These are phyloP conservation scores for Epichloe aotearoae DNA, from an alignment of 2,329 filamentous ascomycete species.

Conservation along the genomic window DNA sequence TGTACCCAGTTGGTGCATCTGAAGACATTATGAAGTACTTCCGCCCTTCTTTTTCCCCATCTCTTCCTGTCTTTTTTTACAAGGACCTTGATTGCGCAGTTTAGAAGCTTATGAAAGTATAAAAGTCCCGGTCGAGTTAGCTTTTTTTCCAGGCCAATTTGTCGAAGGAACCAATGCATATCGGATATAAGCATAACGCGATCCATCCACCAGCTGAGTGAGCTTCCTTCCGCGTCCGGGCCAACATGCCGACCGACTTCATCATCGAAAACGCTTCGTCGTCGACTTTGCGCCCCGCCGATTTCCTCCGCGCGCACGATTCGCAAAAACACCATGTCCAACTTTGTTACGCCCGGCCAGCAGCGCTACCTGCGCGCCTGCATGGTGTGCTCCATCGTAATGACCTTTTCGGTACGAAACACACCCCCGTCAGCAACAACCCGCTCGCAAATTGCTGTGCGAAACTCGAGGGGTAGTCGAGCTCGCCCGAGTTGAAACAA, in stretches of 20 bases:
- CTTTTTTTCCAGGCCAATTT: neutral
- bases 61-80: neutral
- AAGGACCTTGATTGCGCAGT: too few relatives aligned
- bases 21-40: neutral
- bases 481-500: too few relatives aligned
- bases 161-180: neutral
- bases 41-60: neutral
- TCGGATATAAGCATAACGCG: constrained; percentile 5
- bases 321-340: constrained; percentile 16
- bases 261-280: too few relatives aligned
- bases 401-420: constrained; percentile 54
- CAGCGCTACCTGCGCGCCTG: constrained; percentile 85
- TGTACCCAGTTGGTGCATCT: neutral
- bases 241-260: too few relatives aligned
- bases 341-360: constrained; percentile 61
- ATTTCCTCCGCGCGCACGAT: neutral
- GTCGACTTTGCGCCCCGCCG: neutral
- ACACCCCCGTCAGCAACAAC: neutral
- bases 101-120: too few relatives aligned
- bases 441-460: neutral
- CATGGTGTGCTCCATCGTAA: constrained; percentile 96
- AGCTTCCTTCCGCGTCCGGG: neutral
- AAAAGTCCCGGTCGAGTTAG: too few relatives aligned
- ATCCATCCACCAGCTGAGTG: neutral
- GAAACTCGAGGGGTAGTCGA: neutral